These are phyloP conservation scores for Primulina huaijiensis DNA, from an alignment of 257 asterid genomes.

Conservation along the genomic window DNA sequence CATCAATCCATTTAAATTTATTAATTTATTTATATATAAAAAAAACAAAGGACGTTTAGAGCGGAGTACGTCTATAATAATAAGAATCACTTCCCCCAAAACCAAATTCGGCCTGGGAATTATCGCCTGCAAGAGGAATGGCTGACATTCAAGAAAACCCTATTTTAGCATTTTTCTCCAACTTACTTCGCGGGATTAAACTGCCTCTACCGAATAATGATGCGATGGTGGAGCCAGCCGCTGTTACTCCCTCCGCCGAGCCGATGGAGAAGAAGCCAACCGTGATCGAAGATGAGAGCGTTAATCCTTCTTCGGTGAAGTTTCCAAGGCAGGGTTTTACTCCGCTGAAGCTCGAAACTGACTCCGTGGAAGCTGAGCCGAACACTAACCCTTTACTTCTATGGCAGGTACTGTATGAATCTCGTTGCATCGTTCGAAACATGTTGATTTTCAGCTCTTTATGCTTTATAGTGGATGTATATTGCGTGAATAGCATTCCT, in stretches of 20 bases:
- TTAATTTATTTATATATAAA: too few species aligned
- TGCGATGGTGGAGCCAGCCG: conserved; percentile 22
- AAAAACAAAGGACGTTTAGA: too few species aligned
- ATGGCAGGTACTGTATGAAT: conserved; percentile 54
- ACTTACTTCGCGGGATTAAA: conserved; percentile 45
- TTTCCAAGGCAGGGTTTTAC: conserved; percentile 41
- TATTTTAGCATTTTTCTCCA: conserved; percentile 37
- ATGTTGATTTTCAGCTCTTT: background rate
- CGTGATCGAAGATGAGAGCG: conserved; percentile 23
- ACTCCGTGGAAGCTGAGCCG: conserved; percentile 45
- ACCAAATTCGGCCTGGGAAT: background rate
- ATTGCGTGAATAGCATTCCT: background rate
- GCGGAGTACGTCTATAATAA: too few species aligned
- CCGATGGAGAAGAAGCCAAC: conserved; percentile 7
- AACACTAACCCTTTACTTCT: conserved; percentile 50
- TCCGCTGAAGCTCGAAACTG: conserved; percentile 54
- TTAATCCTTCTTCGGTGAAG: conserved; percentile 31
- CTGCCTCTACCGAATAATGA: conserved; percentile 36
- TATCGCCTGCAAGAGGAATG: background rate
- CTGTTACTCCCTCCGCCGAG: background rate
- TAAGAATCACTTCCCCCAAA: background rate
- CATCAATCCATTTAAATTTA: too few species aligned
- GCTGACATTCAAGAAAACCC: conserved; percentile 39
- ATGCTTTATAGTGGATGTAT: background rate
- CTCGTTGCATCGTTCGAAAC: background rate